Conservation (phyloP, 805 yeast species). For the Jamesozyma rosinii region DNA sequence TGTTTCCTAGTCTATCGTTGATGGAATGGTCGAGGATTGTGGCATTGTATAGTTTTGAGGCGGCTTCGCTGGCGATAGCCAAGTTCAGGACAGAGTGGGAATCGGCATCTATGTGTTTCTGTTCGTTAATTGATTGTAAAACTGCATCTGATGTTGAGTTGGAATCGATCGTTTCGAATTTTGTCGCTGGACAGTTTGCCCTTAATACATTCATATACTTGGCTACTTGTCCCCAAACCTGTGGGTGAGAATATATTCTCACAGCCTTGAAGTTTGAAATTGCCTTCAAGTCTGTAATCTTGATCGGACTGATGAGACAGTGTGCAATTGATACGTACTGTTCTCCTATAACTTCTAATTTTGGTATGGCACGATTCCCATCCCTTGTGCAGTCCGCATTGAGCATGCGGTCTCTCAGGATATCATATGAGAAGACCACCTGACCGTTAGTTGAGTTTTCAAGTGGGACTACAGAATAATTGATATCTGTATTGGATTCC, state of each 20-base stretch:
- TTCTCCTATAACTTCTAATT: conserved; percentile 57
- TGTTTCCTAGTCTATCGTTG: conserved; percentile 67
- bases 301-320: conserved; percentile 41
- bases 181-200: conserved; percentile 23
- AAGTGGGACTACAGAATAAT: conserved; percentile 74
- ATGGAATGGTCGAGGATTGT: conserved; percentile 48
- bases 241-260: conserved; percentile 84
- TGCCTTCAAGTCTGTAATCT: conserved; percentile 24
- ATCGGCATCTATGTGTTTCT: conserved; percentile 17
- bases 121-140: conserved; percentile 37
- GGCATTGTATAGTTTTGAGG: conserved; percentile 50
- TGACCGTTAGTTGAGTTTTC: conserved; percentile 95
- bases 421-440: conserved; percentile 76
- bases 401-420: conserved; percentile 56
- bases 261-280: conserved; percentile 32
- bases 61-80: conserved; percentile 65
- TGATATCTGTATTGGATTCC: conserved; percentile 37
- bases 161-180: conserved; percentile 49
- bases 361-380: conserved; percentile 22
- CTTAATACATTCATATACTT: conserved; percentile 40
- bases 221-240: conserved; percentile 91
- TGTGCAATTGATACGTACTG: conserved; percentile 79
- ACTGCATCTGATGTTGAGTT: conserved; percentile 85
- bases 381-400: conserved; percentile 1
- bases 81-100: conserved; percentile 38